Percentiles rank a stretch among this genome's conserved stretches.
phyloP scores from a whole-genome alignment of 495 filamentous ascomycete genomes.

The Amniculicola lignicola region DNA sequence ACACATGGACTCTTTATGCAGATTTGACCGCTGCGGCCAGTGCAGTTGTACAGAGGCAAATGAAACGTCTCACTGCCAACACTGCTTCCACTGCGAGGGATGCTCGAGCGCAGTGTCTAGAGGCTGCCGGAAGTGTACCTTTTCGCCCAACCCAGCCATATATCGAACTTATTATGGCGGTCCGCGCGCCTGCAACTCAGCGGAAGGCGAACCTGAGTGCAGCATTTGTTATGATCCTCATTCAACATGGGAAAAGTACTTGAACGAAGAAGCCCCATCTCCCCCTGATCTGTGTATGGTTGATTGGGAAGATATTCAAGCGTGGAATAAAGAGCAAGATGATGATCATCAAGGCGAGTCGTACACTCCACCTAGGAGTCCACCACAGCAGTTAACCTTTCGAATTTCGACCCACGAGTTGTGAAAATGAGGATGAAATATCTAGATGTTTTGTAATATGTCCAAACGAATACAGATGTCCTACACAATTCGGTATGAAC shows the following conservation, averaged over 20 bases:
- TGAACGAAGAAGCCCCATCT: no score
- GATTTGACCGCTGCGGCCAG: background rate
- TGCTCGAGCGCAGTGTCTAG: background rate
- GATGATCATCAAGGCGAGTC: background rate
- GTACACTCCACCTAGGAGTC: background rate
- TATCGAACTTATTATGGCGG: background rate
- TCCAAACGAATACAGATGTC: no score
- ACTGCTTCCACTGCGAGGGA: background rate
- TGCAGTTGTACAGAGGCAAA: background rate
- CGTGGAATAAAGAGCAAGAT: background rate
- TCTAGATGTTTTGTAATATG: no score
- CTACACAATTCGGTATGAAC: no score
- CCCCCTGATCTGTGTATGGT: no score
- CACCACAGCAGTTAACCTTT: background rate
- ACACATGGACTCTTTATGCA: background rate
- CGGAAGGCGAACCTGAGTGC: background rate
- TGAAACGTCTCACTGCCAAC: background rate
- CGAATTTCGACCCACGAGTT: no score
- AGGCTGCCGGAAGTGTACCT: background rate
- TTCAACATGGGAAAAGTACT: no score
- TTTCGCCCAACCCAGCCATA: background rate
- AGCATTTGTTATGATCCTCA: background rate
- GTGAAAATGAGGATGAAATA: no score
- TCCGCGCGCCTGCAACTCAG: background rate
- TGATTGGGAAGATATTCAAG: no score